Conservation (phyloP, 305 asterid species). For the Fraxinus latifolia region DNA sequence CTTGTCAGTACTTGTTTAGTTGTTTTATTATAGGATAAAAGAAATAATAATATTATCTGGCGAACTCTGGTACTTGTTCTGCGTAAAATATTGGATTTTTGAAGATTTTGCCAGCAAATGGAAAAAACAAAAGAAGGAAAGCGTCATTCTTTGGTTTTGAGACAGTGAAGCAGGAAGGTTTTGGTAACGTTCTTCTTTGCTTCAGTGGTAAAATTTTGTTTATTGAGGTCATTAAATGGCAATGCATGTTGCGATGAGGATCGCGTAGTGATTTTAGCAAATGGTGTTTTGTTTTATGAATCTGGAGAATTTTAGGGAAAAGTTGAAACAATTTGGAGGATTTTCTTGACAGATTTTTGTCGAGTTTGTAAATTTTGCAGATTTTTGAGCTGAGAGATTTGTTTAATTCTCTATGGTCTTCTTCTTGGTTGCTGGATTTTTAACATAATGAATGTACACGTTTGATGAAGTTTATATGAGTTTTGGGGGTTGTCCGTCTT, state of each 20-base stretch:
- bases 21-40: slow-evolving; percentile 1
- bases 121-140: not conserved
- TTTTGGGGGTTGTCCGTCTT: not conserved
- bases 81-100: slow-evolving; percentile 19
- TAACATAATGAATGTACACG: not conserved
- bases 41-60: slow-evolving; percentile 9
- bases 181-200: not conserved
- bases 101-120: not conserved
- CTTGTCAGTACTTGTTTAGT: slow-evolving; percentile 33
- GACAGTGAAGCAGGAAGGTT: not conserved
- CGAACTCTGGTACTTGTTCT: slow-evolving; percentile 12
- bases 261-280: not conserved
- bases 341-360: slow-evolving; percentile 15
- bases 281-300: slow-evolving; percentile 7
- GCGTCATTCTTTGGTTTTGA: not conserved
- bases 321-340: not conserved
- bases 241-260: slow-evolving; percentile 21
- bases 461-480: slow-evolving; percentile 3
- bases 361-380: slow-evolving; percentile 14
- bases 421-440: slow-evolving; percentile 22
- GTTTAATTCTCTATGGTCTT: slow-evolving; percentile 11
- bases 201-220: slow-evolving; percentile 13
- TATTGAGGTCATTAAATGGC: slow-evolving; percentile 11
- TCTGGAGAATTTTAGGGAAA: slow-evolving; percentile 18
- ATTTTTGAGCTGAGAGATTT: slow-evolving; percentile 19